Conservation (phyloP, 2,329 filamentous ascomycete genomes). For the Fusarium austroafricanum region DNA sequence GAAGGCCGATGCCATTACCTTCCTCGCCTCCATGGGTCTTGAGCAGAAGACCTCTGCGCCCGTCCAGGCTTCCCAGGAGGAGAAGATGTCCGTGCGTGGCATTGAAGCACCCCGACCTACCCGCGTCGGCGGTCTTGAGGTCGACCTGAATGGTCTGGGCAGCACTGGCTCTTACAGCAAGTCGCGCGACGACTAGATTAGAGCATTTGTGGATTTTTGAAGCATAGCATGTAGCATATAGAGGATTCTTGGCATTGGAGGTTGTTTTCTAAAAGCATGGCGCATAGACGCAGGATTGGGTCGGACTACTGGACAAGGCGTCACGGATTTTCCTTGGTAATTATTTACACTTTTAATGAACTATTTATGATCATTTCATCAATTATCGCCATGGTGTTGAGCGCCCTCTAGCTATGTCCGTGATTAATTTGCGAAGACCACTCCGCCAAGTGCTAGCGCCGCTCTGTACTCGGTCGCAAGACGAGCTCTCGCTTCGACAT, state of each 20-base stretch:
- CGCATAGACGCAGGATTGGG: constrained; percentile 15
- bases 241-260: constrained; percentile 22
- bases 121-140: constrained; percentile 25
- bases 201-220: constrained; percentile 4
- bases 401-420: neutral
- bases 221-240: constrained; percentile 30
- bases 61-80: constrained; percentile 8
- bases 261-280: constrained; percentile 28
- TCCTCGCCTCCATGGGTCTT: constrained; percentile 60
- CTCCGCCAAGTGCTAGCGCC: too few species aligned
- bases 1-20: constrained; percentile 65
- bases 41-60: constrained; percentile 36
- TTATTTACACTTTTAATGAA: constrained; percentile 17
- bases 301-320: constrained; percentile 11
- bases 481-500: too few species aligned
- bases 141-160: constrained; percentile 33
- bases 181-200: constrained; percentile 15
- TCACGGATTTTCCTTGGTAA: constrained; percentile 13
- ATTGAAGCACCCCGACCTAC: constrained; percentile 17
- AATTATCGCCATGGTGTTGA: too few species aligned
- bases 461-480: too few species aligned
- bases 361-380: neutral
- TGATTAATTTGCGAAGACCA: too few species aligned
- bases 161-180: constrained; percentile 24
- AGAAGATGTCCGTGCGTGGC: constrained; percentile 19